phyloP scores from a whole-genome alignment of 2,329 filamentous ascomycete species.

The Neophaeococcomyces aloes region DNA sequence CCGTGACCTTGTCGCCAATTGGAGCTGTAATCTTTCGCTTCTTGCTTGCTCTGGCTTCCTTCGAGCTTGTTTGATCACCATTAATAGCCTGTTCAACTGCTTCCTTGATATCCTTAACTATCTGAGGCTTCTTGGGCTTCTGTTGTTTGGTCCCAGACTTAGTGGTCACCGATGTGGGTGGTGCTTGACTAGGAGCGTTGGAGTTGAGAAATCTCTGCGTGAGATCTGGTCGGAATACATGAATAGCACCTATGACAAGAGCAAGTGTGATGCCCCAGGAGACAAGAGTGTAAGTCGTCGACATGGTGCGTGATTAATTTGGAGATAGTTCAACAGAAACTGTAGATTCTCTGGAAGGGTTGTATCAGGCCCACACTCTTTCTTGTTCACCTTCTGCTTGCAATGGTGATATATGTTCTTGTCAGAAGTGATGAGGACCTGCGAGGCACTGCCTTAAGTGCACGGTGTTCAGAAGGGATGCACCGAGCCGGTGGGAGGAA shows the following conservation, averaged over 20 bases:
- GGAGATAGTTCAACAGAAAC: neutral
- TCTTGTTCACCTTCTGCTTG: too few species aligned
- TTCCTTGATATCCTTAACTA: conserved; percentile 13
- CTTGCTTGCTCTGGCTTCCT: conserved; percentile 20
- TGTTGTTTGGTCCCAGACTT: conserved; percentile 12
- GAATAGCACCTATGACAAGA: neutral
- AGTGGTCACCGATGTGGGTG: neutral
- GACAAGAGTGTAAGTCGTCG: neutral
- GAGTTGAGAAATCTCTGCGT: neutral
- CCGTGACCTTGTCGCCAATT: conserved; percentile 24
- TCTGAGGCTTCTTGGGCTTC: conserved; percentile 16
- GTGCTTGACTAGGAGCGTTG: neutral
- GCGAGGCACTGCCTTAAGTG: too few species aligned
- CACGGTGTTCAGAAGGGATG: too few species aligned
- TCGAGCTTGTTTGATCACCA: conserved; percentile 7
- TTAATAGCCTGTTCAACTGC: conserved; percentile 13
- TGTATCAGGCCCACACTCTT: too few species aligned
- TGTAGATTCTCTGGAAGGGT: too few species aligned
- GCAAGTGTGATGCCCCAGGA: conserved; percentile 6
- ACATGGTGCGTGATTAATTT: neutral
- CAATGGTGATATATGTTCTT: too few species aligned
- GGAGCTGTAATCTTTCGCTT: conserved; percentile 20
- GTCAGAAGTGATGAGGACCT: too few species aligned
- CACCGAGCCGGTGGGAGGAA: neutral
- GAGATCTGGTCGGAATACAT: conserved; percentile 6